These are phyloP conservation scores for Aureobasidium sp. DNA, from an alignment of 2,329 filamentous ascomycete species.

Conservation along the genomic window DNA sequence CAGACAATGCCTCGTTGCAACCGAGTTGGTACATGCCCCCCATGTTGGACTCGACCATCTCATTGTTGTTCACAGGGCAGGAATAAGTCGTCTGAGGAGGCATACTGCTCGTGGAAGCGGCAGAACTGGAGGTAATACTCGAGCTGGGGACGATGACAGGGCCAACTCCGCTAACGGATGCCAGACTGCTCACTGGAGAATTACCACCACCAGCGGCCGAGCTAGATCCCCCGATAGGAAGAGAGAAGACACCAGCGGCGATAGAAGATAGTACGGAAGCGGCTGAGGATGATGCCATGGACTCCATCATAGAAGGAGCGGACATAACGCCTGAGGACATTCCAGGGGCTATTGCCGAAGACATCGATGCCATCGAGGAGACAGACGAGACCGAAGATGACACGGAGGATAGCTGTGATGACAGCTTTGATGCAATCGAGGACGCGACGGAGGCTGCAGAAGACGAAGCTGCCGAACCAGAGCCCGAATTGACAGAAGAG, in stretches of 20 bases:
- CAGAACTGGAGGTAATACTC: background rate
- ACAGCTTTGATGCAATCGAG: background rate
- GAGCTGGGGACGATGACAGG: constrained; percentile 4
- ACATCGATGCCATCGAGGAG: background rate
- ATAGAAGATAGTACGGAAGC: background rate
- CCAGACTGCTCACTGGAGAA: background rate
- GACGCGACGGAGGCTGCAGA: background rate
- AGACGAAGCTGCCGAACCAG: background rate
- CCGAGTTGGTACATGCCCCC: background rate
- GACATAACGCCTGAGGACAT: background rate
- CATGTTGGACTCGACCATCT: background rate
- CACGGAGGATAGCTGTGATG: background rate
- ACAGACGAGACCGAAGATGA: background rate
- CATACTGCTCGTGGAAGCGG: background rate
- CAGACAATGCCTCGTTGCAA: background rate
- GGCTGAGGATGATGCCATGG: constrained; percentile 1
- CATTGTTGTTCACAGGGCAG: background rate
- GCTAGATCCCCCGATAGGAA: background rate
- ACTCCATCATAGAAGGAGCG: background rate
- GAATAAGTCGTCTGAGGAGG: background rate
- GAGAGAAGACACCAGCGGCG: background rate
- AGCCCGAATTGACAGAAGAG: background rate
- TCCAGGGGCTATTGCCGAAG: background rate
- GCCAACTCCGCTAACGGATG: background rate
- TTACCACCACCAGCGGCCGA: background rate